phyloP scores from a whole-genome alignment of 2,329 filamentous ascomycete genomes.

The Calonectria hongkongensis region DNA sequence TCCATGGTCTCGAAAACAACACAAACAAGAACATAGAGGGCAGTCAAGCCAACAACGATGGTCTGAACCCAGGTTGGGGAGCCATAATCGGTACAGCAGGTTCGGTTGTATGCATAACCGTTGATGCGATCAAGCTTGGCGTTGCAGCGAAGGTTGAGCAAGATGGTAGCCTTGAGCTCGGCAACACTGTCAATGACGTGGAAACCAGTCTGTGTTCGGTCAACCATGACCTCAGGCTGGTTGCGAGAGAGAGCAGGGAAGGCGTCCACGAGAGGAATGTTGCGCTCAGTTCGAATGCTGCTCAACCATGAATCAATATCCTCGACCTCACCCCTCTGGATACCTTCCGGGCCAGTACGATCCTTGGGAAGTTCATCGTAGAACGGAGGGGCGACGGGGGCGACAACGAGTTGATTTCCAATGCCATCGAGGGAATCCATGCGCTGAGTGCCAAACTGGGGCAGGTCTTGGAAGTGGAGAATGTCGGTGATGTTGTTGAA shows the following conservation, averaged over 20 bases:
- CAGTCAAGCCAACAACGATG: slow-evolving; percentile 46
- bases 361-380: slow-evolving; percentile 45
- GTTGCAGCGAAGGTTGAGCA: slow-evolving; percentile 74
- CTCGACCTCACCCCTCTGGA: slow-evolving; percentile 52
- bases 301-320: slow-evolving; percentile 47
- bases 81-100: slow-evolving; percentile 71
- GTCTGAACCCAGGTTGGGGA: slow-evolving; percentile 48
- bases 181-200: slow-evolving; percentile 58
- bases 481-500: slow-evolving; percentile 53
- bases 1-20: slow-evolving; percentile 44
- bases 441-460: slow-evolving; percentile 43
- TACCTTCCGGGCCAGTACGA: slow-evolving; percentile 45
- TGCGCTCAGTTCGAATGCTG: slow-evolving; percentile 39
- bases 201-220: slow-evolving; percentile 52
- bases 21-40: slow-evolving; percentile 47
- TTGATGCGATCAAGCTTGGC: slow-evolving; percentile 57
- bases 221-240: slow-evolving; percentile 49
- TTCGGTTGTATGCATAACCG: slow-evolving; percentile 67
- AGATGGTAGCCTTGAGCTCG: slow-evolving; percentile 61
- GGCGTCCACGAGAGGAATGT: slow-evolving; percentile 46
- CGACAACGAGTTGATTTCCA: slow-evolving; percentile 56
- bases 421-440: slow-evolving; percentile 54
- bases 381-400: slow-evolving; percentile 52
- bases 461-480: slow-evolving; percentile 47
- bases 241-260: slow-evolving; percentile 48